phyloP scores from a whole-genome alignment of 2,329 filamentous ascomycete species.

The Colletotrichum tanaceti region DNA sequence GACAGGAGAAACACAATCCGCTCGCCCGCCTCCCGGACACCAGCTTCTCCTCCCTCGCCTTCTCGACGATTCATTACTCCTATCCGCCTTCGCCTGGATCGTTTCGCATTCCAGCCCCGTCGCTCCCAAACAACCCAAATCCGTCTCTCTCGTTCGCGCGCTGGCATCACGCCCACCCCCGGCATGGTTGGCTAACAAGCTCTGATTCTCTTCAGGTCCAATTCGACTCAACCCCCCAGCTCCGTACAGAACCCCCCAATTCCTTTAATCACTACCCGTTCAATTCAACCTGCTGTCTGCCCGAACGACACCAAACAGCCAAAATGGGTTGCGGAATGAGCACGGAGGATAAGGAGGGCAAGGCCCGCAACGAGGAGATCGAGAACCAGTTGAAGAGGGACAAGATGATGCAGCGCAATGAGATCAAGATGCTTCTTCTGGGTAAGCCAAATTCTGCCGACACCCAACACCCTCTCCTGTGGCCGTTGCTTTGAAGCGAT shows the following conservation, averaged over 20 bases:
- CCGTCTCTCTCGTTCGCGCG: conserved; percentile 22
- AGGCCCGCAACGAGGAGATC: conserved; percentile 99
- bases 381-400: conserved; percentile 99
- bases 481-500: background rate
- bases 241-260: conserved; percentile 21
- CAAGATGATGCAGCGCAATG: conserved; percentile 98
- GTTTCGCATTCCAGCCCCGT: conserved; percentile 37
- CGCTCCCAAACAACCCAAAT: conserved; percentile 26
- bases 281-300: conserved; percentile 27
- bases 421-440: conserved; percentile 99
- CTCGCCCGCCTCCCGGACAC: conserved; percentile 9
- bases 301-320: conserved; percentile 54
- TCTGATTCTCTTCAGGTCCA: conserved; percentile 12
- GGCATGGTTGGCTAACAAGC: conserved; percentile 34
- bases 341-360: conserved; percentile 99
- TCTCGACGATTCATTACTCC: conserved; percentile 18
- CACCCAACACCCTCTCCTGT: background rate
- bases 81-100: conserved; percentile 19
- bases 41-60: conserved; percentile 19
- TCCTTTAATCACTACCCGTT: conserved; percentile 33
- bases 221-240: conserved; percentile 25
- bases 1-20: conserved; percentile 5
- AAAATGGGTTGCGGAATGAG: conserved; percentile 99
- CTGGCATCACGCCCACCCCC: conserved; percentile 20
- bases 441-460: conserved; percentile 65